Conservation (phyloP, 1,284 basidiomycete genomes). For the Apiotrichum porosum region DNA sequence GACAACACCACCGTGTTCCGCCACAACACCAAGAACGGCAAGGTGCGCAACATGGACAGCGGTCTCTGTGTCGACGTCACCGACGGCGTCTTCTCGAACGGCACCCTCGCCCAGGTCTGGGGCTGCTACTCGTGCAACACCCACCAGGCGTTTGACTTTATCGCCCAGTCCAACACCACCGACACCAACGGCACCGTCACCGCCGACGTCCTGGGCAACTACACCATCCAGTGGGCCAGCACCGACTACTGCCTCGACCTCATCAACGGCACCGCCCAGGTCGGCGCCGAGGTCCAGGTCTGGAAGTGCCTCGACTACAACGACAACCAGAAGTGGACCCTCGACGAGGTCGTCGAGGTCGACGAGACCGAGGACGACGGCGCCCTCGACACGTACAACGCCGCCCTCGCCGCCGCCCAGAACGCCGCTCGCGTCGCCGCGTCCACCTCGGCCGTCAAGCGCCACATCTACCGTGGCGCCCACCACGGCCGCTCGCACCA, state of each 20-base stretch:
- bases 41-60: conserved; percentile 19
- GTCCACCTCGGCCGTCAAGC: neutral
- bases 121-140: conserved; percentile 31
- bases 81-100: conserved; percentile 29
- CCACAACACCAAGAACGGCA: conserved; percentile 27
- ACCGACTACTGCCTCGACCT: conserved; percentile 37
- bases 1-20: conserved; percentile 7
- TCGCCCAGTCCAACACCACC: neutral
- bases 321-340: conserved; percentile 40
- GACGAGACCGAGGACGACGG: conserved; percentile 7
- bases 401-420: conserved; percentile 4
- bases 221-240: conserved; percentile 29
- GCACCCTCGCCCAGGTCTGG: conserved; percentile 40
- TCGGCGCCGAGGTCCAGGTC: conserved; percentile 33
- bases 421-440: neutral
- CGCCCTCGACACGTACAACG: conserved; percentile 1
- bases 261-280: conserved; percentile 26
- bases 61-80: conserved; percentile 33
- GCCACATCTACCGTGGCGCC: conserved; percentile 1
- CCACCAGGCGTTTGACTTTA: conserved; percentile 33
- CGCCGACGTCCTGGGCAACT: conserved; percentile 1
- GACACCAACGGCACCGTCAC: neutral
- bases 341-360: conserved; percentile 33
- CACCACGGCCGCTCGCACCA: conserved; percentile 8
- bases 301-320: conserved; percentile 37